These are phyloP conservation scores for Coemansia sp. DNA, from an alignment of 192 early-diverging fungal species.

Conservation along the genomic window DNA sequence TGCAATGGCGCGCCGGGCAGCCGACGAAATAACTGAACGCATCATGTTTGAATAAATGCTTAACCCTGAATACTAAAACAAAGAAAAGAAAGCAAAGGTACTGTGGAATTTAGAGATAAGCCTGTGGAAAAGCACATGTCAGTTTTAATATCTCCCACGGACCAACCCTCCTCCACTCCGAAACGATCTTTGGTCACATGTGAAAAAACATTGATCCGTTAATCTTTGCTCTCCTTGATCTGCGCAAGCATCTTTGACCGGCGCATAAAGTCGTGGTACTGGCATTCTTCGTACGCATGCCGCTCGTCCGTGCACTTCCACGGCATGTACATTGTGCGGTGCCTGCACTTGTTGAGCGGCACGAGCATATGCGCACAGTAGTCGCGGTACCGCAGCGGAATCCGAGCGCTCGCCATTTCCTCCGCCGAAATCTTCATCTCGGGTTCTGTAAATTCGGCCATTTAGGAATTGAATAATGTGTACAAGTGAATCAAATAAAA, in stretches of 20 bases:
- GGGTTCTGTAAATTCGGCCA: slow-evolving; percentile 43
- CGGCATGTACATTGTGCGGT: slow-evolving; percentile 79
- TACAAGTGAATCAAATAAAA: not conserved
- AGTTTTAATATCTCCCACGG: slow-evolving; percentile 1
- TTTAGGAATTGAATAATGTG: slow-evolving; percentile 6
- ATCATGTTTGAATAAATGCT: slow-evolving; percentile 8
- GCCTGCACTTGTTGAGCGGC: slow-evolving; percentile 88
- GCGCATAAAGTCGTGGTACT: slow-evolving; percentile 81
- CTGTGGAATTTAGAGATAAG: not conserved
- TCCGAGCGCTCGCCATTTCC: slow-evolving; percentile 78
- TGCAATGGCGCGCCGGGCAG: not conserved
- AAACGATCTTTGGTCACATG: not conserved
- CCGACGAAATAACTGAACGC: slow-evolving; percentile 3
- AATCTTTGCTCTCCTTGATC: slow-evolving; percentile 26
- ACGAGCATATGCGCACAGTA: slow-evolving; percentile 91
- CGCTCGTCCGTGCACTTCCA: slow-evolving; percentile 92
- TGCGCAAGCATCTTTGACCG: slow-evolving; percentile 47
- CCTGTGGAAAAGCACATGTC: not conserved
- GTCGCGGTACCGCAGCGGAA: slow-evolving; percentile 89
- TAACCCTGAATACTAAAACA: not conserved
- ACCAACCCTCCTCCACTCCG: not conserved
- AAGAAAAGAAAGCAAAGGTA: not conserved
- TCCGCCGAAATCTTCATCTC: slow-evolving; percentile 86
- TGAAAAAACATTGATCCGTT: not conserved
- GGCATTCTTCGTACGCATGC: slow-evolving; percentile 89